Evolutionary conservation across 129 eudicot species (phyloP), one percentile per base, ranked within the genome.

Genomic region (Chrysanthemum seticuspe): DNA sequence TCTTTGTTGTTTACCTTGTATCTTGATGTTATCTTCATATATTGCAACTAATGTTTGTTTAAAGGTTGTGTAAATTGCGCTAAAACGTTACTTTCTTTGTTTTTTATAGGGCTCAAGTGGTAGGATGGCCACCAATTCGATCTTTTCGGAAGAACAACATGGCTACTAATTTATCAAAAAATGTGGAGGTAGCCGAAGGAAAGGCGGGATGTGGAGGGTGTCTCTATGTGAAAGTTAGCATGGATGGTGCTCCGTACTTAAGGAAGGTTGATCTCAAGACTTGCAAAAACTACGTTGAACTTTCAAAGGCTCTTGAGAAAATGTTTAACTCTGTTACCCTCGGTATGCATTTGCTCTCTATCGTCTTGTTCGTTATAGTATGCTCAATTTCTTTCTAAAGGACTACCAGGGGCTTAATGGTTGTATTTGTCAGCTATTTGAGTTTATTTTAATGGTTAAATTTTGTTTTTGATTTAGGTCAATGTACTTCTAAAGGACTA

Each of bases 81-180:
- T 76, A n/a, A 69, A 14, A 70, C 21, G 40, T n/a, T 51, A 45
- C 44, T n/a, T 53, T 53, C 1, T 56, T 71, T 59, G 13, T 54
- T 52, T 63, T 23, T 69, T 68, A 76, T 80, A 90, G 99, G 80
- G 86, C 89, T 62, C 96, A 86, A 70, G 91, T 94, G 65, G 97
- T 95, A 56, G 99, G 99, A 76, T 95, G 99, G 99, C 99, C 99
- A 73, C 99, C 99, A 68, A 76, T 95, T 76, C 86, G 96, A 71
- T 88, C 97, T 71, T 95, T 88, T 77, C 81, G 94, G 34, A 95
- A 95, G 87, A 95, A 88, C 84, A 79, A 93, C n/a, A 75, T 94
- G 86, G 93, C 97, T 3, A 80, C 89, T 7, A 86, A 76, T 63
- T 40, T 53, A 55, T 76, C 86, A 6, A 95, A 95, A 65, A 82